These are phyloP conservation scores for Claviceps monticola DNA, from an alignment of 2,329 filamentous ascomycete genomes.

Conservation along the genomic window DNA sequence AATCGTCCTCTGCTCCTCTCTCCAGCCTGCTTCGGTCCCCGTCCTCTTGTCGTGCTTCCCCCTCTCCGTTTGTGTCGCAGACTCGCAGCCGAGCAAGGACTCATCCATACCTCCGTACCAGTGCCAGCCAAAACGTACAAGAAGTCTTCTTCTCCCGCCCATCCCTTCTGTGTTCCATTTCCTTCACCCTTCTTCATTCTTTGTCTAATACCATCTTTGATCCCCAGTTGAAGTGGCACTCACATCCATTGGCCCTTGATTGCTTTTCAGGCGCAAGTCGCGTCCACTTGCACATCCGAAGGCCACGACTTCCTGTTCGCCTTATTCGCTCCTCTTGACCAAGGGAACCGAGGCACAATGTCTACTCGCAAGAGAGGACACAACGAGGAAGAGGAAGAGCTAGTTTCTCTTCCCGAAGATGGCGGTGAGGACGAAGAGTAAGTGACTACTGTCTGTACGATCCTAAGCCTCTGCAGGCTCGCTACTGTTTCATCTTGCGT, in stretches of 20 bases:
- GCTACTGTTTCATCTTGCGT: not conserved
- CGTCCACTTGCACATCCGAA: conserved; percentile 4
- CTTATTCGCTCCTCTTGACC: not conserved
- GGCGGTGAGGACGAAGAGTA: conserved; percentile 42
- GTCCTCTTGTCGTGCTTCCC: not conserved
- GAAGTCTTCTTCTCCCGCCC: conserved; percentile 6
- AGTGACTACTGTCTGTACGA: conserved; percentile 13
- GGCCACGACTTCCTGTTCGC: not conserved
- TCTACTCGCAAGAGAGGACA: conserved; percentile 41
- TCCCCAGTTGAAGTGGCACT: not conserved
- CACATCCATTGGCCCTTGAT: not conserved
- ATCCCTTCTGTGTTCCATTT: not conserved
- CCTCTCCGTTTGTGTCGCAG: conserved; percentile 1
- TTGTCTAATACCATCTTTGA: not conserved
- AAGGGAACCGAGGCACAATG: conserved; percentile 21
- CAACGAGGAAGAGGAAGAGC: conserved; percentile 44
- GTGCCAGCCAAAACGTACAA: conserved; percentile 6
- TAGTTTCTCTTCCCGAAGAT: conserved; percentile 39
- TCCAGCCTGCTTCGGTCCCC: not conserved
- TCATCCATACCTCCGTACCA: not conserved
- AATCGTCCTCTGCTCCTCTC: not conserved
- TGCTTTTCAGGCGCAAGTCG: not conserved
- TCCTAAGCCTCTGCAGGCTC: not conserved
- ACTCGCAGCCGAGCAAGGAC: not conserved
- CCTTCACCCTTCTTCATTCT: not conserved